Percentiles rank a stretch among this genome's conserved stretches.
These are phyloP conservation scores for Gossypium schwendimanii DNA, from an alignment of 441 rosid species.

Conservation along the genomic window DNA sequence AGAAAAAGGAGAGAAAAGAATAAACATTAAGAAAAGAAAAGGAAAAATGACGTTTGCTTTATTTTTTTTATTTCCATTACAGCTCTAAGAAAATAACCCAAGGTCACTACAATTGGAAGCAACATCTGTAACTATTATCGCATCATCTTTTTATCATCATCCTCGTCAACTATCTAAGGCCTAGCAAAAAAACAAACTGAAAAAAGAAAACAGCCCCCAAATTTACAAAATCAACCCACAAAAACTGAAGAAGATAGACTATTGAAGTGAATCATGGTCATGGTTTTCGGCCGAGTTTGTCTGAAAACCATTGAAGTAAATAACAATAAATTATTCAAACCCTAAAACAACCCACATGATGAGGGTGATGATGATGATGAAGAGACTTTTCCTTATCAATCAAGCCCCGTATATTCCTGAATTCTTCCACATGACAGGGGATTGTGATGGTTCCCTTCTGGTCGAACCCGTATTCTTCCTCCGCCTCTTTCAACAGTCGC, in stretches of 20 bases:
- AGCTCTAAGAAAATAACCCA: constrained; percentile 16
- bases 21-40: neutral
- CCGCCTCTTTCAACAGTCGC: constrained; percentile 75
- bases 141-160: constrained; percentile 15
- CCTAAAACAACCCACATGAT: constrained; percentile 62
- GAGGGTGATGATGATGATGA: constrained; percentile 32
- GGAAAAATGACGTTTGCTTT: neutral
- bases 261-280: neutral
- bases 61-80: constrained; percentile 8
- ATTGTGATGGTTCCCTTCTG: constrained; percentile 83
- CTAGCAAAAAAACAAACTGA: constrained; percentile 1
- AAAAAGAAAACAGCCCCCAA: neutral
- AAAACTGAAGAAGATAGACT: neutral
- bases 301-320: constrained; percentile 1
- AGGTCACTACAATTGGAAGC: constrained; percentile 16
- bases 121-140: constrained; percentile 16
- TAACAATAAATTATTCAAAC: constrained; percentile 28
- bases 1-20: neutral
- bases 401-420: constrained; percentile 59
- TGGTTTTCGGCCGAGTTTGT: constrained; percentile 35
- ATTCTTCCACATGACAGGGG: constrained; percentile 82
- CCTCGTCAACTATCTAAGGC: constrained; percentile 11
- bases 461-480: constrained; percentile 83
- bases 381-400: constrained; percentile 57
- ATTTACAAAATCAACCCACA: constrained; percentile 15